These are phyloP conservation scores for Cenchrus purpureus DNA, from an alignment of 176 grass and related monocot genomes.

Conservation along the genomic window DNA sequence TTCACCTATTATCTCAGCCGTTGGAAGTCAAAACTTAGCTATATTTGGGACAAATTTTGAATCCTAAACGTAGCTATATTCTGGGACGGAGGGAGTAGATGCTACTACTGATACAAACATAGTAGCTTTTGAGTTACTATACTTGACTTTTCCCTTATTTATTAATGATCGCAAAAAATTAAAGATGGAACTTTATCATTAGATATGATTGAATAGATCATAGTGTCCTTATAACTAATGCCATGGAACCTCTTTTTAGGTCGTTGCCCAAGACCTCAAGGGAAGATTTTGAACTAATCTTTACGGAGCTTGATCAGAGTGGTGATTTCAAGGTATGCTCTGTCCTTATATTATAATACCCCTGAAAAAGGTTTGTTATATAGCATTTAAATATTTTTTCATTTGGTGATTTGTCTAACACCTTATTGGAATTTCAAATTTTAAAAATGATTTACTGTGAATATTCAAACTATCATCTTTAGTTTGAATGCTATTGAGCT, in stretches of 20 bases:
- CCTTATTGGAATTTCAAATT: background rate
- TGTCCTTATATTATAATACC: background rate
- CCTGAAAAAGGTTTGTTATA: background rate
- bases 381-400: background rate
- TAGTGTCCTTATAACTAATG: constrained; percentile 23
- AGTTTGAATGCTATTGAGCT: constrained; percentile 1
- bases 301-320: constrained; percentile 87
- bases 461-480: background rate
- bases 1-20: no score
- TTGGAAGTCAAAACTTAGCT: no score
- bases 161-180: constrained; percentile 24
- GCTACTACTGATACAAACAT: background rate
- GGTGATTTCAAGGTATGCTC: constrained; percentile 93
- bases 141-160: background rate
- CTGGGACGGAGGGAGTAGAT: background rate
- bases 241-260: constrained; percentile 57
- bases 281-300: constrained; percentile 98
- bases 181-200: constrained; percentile 10
- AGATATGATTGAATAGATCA: constrained; percentile 28
- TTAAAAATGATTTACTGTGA: background rate
- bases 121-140: constrained; percentile 5
- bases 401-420: background rate
- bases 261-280: constrained; percentile 90
- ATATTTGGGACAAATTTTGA: no score
- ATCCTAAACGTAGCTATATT: no score